Evolutionary conservation across 768 basidiomycete species (phyloP).

Genomic region (Russula virescens): DNA sequence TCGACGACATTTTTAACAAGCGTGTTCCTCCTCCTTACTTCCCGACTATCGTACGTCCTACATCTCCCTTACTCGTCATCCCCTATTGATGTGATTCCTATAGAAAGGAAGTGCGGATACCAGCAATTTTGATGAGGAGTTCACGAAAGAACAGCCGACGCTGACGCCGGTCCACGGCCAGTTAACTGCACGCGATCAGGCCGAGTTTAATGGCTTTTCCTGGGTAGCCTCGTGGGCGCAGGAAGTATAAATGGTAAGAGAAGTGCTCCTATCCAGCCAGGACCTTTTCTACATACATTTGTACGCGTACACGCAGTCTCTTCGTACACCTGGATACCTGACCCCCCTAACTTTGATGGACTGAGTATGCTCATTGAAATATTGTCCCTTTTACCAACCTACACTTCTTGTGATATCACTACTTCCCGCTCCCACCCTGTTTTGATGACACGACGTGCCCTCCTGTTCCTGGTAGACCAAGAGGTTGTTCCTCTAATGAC

Average conservation of each 20-base stretch:
- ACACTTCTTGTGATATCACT: conserved; percentile 21
- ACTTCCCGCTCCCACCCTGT: conserved; percentile 26
- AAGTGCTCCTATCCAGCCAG: conserved; percentile 17
- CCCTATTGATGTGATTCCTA: not conserved
- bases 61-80: not conserved
- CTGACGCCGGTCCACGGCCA: conserved; percentile 96
- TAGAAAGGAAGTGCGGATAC: conserved; percentile 84
- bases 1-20: conserved; percentile 95
- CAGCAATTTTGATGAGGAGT: conserved; percentile 95
- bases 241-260: conserved; percentile 22
- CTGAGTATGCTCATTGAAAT: conserved; percentile 16
- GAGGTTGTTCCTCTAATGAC: conserved; percentile 27
- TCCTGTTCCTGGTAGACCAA: conserved; percentile 64
- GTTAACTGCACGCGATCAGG: conserved; percentile 82
- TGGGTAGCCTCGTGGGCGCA: conserved; percentile 60
- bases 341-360: conserved; percentile 1
- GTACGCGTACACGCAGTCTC: conserved; percentile 9
- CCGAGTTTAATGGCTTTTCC: conserved; percentile 95
- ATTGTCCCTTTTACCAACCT: conserved; percentile 15
- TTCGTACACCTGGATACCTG: conserved; percentile 31
- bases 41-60: conserved; percentile 77
- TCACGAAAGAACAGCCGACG: conserved; percentile 94
- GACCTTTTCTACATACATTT: conserved; percentile 21
- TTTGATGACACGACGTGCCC: conserved; percentile 48
- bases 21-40: conserved; percentile 96